These are phyloP conservation scores for Malassezia obtusa DNA, from an alignment of 1,284 basidiomycete species.

Conservation along the genomic window DNA sequence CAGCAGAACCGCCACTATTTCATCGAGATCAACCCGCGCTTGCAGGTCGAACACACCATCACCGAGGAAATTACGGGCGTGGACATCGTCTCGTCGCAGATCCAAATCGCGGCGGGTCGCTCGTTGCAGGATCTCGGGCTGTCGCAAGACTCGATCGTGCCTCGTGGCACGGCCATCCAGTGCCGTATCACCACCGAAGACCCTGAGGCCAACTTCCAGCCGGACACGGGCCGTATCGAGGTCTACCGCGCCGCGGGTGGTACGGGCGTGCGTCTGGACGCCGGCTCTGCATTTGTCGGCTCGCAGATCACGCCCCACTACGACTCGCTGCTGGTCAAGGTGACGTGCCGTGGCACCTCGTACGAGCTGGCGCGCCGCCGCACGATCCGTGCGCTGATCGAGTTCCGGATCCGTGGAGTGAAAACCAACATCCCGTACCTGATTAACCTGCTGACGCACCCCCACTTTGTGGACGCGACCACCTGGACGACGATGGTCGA, in stretches of 20 bases:
- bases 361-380: conserved; percentile 97
- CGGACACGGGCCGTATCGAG: conserved; percentile 97
- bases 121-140: conserved; percentile 89
- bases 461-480: conserved; percentile 86
- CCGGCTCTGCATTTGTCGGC: conserved; percentile 93
- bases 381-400: conserved; percentile 96
- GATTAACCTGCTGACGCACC: conserved; percentile 94
- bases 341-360: conserved; percentile 87
- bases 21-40: conserved; percentile 63
- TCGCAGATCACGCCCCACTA: conserved; percentile 99
- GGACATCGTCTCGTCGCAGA: conserved; percentile 95
- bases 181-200: conserved; percentile 99
- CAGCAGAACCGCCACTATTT: conserved; percentile 92
- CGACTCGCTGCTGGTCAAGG: conserved; percentile 94
- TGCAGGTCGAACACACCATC: conserved; percentile 56
- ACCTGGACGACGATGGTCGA: conserved; percentile 87
- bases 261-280: conserved; percentile 94
- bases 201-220: conserved; percentile 79
- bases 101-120: conserved; percentile 94
- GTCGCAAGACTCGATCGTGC: conserved; percentile 90
- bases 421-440: conserved; percentile 97
- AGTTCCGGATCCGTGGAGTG: conserved; percentile 98
- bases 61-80: conserved; percentile 96
- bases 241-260: conserved; percentile 97
- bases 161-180: conserved; percentile 95